These are phyloP conservation scores for Sclerotinia nivalis DNA, from an alignment of 2,329 filamentous ascomycete genomes.

Conservation along the genomic window DNA sequence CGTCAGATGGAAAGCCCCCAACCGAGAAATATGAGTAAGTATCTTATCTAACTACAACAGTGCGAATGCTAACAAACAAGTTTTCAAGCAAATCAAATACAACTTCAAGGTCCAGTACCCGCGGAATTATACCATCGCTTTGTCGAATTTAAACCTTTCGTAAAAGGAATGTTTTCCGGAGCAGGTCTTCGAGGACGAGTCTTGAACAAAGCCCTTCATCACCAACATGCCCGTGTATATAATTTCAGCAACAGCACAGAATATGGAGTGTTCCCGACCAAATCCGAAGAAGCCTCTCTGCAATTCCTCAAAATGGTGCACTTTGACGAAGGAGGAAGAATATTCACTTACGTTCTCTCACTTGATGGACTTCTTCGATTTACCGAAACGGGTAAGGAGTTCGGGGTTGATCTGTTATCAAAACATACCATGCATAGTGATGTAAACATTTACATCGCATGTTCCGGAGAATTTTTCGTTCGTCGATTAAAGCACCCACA, in stretches of 20 bases:
- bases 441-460: conserved; percentile 87
- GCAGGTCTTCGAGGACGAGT: conserved; percentile 76
- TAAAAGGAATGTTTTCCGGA: conserved; percentile 83
- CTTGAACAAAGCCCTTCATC: conserved; percentile 81
- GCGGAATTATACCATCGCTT: conserved; percentile 83
- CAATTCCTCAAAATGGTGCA: conserved; percentile 86
- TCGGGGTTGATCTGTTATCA: conserved; percentile 86
- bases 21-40: conserved; percentile 75
- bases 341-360: conserved; percentile 91
- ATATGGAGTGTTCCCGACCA: conserved; percentile 66
- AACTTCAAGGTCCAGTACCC: conserved; percentile 81
- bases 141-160: conserved; percentile 88
- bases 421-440: conserved; percentile 98
- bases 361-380: conserved; percentile 85
- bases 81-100: conserved; percentile 92
- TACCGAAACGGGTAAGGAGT: conserved; percentile 94
- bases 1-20: conserved; percentile 52
- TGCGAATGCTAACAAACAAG: conserved; percentile 46
- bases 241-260: conserved; percentile 79
- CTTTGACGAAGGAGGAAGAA: conserved; percentile 79
- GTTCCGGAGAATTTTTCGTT: conserved; percentile 90
- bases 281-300: conserved; percentile 68
- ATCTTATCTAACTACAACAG: not conserved
- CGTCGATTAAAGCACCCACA: conserved; percentile 62
- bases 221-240: conserved; percentile 87